A percentile compares a stretch with the other conserved stretches of the same genome.
These are phyloP conservation scores for Kalanchoe fedtschenkoi DNA, from an alignment of 164 flowering plant species.

Conservation along the genomic window DNA sequence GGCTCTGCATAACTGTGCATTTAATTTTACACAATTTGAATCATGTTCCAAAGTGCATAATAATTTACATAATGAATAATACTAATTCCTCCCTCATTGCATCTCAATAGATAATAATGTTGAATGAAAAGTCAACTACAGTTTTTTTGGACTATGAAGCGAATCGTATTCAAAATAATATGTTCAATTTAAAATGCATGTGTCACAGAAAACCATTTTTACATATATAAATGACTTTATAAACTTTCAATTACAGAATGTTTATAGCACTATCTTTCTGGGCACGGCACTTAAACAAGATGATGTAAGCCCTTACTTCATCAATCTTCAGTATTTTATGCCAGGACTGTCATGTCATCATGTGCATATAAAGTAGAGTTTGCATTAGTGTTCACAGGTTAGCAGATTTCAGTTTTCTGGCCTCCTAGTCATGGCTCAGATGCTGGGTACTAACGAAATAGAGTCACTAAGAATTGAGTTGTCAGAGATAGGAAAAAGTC, in stretches of 20 bases:
- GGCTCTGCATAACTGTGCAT: not conserved
- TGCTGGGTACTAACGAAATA: conserved; percentile 37
- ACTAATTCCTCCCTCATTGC: not conserved
- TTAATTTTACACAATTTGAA: not conserved
- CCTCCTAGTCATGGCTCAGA: conserved; percentile 40
- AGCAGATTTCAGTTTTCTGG: conserved; percentile 3
- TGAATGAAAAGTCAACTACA: not conserved
- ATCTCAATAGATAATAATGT: not conserved
- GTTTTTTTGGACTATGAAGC: not conserved
- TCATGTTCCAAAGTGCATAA: not conserved
- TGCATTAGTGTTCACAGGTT: not conserved
- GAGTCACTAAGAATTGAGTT: conserved; percentile 42
- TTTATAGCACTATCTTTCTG: conserved; percentile 1
- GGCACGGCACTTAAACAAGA: not conserved
- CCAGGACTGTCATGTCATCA: not conserved
- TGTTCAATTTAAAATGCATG: not conserved
- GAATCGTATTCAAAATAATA: not conserved
- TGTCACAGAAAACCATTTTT: not conserved
- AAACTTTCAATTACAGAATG: not conserved
- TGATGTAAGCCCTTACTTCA: conserved; percentile 14
- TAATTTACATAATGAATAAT: not conserved
- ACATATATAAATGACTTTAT: not conserved
- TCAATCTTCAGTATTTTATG: not conserved
- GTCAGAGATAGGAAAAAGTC: conserved; percentile 53
- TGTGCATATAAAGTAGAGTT: not conserved